Evolutionary conservation across 2,329 filamentous ascomycete species (phyloP).

Genomic region (Albophoma yamanashiensis): DNA sequence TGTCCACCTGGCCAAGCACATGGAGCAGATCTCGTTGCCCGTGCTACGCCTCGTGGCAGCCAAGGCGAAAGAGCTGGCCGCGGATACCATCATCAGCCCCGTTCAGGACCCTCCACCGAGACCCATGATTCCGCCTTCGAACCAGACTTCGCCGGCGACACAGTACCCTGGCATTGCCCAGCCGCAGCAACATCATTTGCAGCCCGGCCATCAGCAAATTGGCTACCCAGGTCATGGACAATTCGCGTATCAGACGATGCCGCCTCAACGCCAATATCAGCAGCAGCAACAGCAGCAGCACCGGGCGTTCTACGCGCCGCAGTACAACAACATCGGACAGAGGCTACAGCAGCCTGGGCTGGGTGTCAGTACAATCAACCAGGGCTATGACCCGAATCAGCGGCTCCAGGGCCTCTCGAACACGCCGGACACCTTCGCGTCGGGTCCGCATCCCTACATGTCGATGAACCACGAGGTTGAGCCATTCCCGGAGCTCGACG

Average conservation of each 20-base stretch:
- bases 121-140: slow-evolving; percentile 15
- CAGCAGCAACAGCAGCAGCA: slow-evolving; percentile 7
- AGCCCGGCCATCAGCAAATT: slow-evolving; percentile 1
- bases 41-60: slow-evolving; percentile 51
- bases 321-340: slow-evolving; percentile 16
- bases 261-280: slow-evolving; percentile 12
- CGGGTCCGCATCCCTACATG: slow-evolving; percentile 12
- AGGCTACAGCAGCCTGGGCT: slow-evolving; percentile 14
- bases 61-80: slow-evolving; percentile 35
- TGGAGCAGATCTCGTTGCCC: slow-evolving; percentile 84
- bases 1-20: slow-evolving; percentile 87
- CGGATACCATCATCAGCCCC: slow-evolving; percentile 57
- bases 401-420: slow-evolving; percentile 15
- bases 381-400: slow-evolving; percentile 11
- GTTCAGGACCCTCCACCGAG: slow-evolving; percentile 45
- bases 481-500: slow-evolving; percentile 20
- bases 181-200: slow-evolving; percentile 8
- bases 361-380: slow-evolving; percentile 14
- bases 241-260: slow-evolving; percentile 16
- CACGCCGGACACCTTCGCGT: slow-evolving; percentile 13
- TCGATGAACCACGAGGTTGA: slow-evolving; percentile 16
- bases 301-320: slow-evolving; percentile 10
- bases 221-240: slow-evolving; percentile 9
- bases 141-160: slow-evolving; percentile 9
- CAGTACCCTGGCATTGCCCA: slow-evolving; percentile 11